A percentile compares a stretch with the other conserved stretches of the same genome.
phyloP scores from a whole-genome alignment of 495 filamentous ascomycete species.

The Annulohypoxylon bovei region DNA sequence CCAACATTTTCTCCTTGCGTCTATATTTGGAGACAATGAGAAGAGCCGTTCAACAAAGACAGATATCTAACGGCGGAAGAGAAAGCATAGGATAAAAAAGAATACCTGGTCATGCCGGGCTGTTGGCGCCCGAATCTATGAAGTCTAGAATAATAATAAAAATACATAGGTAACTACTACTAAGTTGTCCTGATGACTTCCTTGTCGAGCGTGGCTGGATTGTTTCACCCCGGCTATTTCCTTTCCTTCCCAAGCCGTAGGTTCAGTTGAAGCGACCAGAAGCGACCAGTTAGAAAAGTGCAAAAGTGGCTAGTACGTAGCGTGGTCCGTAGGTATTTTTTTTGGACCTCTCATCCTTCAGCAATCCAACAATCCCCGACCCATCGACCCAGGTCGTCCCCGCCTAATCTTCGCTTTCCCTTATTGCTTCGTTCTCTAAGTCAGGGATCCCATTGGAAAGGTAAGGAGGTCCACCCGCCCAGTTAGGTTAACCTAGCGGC shows the following conservation, averaged over 20 bases:
- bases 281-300: conserved; percentile 33
- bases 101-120: neutral
- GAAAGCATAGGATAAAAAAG: neutral
- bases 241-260: conserved; percentile 29
- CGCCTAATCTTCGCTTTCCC: conserved; percentile 41
- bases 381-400: conserved; percentile 15
- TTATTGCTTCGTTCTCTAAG: conserved; percentile 33
- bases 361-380: conserved; percentile 20
- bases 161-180: neutral
- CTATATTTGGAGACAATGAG: conserved; percentile 21
- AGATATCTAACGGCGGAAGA: neutral
- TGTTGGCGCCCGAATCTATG: neutral
- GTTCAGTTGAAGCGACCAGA: conserved; percentile 24
- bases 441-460: conserved; percentile 42
- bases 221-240: conserved; percentile 39
- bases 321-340: conserved; percentile 24
- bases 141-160: neutral
- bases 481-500: conserved; percentile 39
- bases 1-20: neutral
- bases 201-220: conserved; percentile 24
- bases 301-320: conserved; percentile 34
- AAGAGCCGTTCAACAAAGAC: neutral
- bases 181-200: conserved; percentile 15
- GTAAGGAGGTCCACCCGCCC: conserved; percentile 22
- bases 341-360: conserved; percentile 36